phyloP scores from a whole-genome alignment of 495 filamentous ascomycete species.

The Aspergillus saccharolyticus region DNA sequence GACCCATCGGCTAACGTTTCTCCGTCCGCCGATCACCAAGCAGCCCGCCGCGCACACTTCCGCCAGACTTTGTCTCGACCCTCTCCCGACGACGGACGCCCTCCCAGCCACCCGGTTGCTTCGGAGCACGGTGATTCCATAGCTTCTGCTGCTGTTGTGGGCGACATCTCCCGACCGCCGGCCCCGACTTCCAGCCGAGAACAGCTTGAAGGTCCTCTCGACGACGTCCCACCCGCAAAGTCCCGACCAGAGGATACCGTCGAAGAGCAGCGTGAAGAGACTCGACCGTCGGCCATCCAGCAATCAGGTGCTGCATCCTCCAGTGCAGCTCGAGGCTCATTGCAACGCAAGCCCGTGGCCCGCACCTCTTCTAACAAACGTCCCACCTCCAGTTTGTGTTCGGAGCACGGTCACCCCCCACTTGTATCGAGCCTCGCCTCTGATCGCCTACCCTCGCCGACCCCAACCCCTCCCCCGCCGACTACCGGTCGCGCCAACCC shows the following conservation, averaged over 20 bases:
- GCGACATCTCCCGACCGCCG: constrained; percentile 2
- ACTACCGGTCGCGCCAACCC: constrained; percentile 8
- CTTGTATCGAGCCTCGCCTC: constrained; percentile 9
- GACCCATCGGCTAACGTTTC: constrained; percentile 7
- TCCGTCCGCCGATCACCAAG: constrained; percentile 8
- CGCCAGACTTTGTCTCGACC: not conserved
- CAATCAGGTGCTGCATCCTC: not conserved
- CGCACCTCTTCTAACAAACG: constrained; percentile 7
- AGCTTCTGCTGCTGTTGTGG: not conserved
- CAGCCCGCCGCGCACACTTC: constrained; percentile 1
- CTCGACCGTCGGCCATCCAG: not conserved
- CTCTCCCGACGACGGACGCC: not conserved
- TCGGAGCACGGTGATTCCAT: not conserved
- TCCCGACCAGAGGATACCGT: constrained; percentile 3
- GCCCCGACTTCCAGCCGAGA: not conserved
- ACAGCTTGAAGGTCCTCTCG: constrained; percentile 3
- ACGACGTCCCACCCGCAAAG: constrained; percentile 5
- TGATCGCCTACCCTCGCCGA: constrained; percentile 14
- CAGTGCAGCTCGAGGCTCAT: constrained; percentile 2
- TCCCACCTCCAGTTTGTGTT: constrained; percentile 12
- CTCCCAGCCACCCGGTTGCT: not conserved
- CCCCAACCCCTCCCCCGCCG: constrained; percentile 23
- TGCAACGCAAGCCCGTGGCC: constrained; percentile 7
- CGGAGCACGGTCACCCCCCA: constrained; percentile 14
- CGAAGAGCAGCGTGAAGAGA: constrained; percentile 1